Percentiles rank a stretch among this genome's conserved stretches.
Conservation (phyloP, 2,329 filamentous ascomycete genomes). For the Fusarium bulbicola region DNA sequence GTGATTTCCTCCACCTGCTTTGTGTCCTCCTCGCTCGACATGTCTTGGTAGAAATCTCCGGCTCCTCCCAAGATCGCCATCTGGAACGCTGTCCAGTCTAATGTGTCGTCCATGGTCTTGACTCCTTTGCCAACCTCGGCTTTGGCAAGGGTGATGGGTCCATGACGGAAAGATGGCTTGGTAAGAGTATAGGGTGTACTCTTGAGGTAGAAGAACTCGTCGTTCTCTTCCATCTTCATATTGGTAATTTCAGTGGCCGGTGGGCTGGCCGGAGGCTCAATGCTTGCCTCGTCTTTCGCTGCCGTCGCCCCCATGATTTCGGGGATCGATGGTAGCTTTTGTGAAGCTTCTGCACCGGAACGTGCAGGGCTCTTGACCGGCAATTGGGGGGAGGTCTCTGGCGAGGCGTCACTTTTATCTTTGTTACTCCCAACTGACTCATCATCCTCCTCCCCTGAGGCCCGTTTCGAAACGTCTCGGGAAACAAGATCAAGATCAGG, state of each 20-base stretch:
- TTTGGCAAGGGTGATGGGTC: conserved; percentile 62
- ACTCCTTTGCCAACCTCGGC: conserved; percentile 51
- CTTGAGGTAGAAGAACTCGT: conserved; percentile 58
- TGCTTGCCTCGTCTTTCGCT: conserved; percentile 6
- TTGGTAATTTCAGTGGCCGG: background rate
- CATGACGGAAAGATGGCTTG: conserved; percentile 62
- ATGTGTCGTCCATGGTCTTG: conserved; percentile 56
- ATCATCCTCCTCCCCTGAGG: background rate
- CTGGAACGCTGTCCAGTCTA: conserved; percentile 73
- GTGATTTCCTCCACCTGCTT: conserved; percentile 55
- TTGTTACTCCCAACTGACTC: conserved; percentile 6
- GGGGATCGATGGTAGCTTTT: conserved; percentile 40
- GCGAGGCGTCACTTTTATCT: background rate
- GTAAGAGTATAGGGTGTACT: conserved; percentile 61
- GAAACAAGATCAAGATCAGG: conserved; percentile 37
- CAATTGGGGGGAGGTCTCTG: conserved; percentile 8
- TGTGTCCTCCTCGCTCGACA: conserved; percentile 55
- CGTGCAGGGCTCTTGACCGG: conserved; percentile 39
- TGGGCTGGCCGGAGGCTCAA: conserved; percentile 1
- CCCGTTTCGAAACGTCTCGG: conserved; percentile 36
- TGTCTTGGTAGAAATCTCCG: conserved; percentile 59
- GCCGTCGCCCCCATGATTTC: conserved; percentile 31
- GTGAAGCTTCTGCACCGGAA: conserved; percentile 3
- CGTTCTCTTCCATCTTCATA: conserved; percentile 47
- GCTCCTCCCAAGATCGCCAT: conserved; percentile 69